Base-by-base conservation (phyloP, 228 moss, liverwort and hornwort species). In the Sphagnum magellanicum region DNA sequence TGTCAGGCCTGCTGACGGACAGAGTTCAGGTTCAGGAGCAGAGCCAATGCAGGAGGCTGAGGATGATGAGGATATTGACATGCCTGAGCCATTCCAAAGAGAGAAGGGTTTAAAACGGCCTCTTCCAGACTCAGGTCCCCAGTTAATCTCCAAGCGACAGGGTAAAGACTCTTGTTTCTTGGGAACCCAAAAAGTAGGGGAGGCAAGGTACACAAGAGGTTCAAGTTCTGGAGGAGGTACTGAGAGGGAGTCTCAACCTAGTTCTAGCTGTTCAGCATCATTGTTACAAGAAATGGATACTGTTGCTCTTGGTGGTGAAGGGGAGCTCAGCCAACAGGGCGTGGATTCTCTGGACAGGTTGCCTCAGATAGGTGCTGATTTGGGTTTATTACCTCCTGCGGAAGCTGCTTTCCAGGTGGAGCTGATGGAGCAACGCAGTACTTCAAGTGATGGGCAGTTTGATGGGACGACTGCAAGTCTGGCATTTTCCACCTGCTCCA, bases 231-330 rank as follows among this genome's bases (percentile, higher is more conserved):
- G 83, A 74, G 60, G 73, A 60, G 50, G 68, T 49, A 70, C 67
- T 61, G 83, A 79, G 61, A 72, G 71, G 52, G 76, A 53, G 59
- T 77, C 82, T 48, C 60, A 73, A 48, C 87, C 87, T 47, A 79
- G 87, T 72, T 83, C 87, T 68, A 85, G 92, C 76, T 73, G 72
- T 79, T 83, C 83, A 53, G 70, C 90, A 53, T 75, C 78, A 60
- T 71, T 86, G 74, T 91, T 84, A 79, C 82, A 87, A 73, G 88
- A 80, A 70, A 88, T 94, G 91, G 84, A 76, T 60, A 89, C 91
- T 51, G 85, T 91, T 63, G 88, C 86, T 61, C 91, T 88, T 64
- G 82, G 81, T 68, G 82, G 76, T 72, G 86, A 87, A 55, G 87
- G 79, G 69, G 71, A 67, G 61, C 63, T 73, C 53, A 74, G 71